These are phyloP conservation scores for Heritiera fomes DNA, from an alignment of 345 rosid species.

Conservation along the genomic window DNA sequence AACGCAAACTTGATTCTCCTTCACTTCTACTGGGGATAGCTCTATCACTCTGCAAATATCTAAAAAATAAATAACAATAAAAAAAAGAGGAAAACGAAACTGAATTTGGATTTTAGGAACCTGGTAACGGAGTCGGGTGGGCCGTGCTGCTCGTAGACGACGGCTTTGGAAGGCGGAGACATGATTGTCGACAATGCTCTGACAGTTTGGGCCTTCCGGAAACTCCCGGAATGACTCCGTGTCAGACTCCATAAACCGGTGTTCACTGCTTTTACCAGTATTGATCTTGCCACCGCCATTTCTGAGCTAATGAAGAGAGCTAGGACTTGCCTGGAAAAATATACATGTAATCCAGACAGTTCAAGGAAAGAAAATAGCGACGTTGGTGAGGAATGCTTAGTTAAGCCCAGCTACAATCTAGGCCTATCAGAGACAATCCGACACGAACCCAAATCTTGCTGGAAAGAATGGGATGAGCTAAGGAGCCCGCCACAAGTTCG, in stretches of 20 bases:
- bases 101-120: conserved; percentile 30
- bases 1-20: conserved; percentile 76
- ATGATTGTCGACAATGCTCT: conserved; percentile 57
- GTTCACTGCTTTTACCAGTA: conserved; percentile 6
- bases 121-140: conserved; percentile 78
- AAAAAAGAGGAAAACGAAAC: not conserved
- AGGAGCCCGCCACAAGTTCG: no score
- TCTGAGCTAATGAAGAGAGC: not conserved
- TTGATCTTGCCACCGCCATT: conserved; percentile 32
- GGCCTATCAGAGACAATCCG: not conserved
- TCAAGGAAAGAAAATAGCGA: not conserved
- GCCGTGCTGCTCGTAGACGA: conserved; percentile 80
- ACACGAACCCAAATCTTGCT: not conserved
- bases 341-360: not conserved
- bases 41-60: conserved; percentile 49
- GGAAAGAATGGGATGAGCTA: no score
- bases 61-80: not conserved
- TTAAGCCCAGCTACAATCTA: not conserved
- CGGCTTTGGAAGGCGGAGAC: conserved; percentile 84
- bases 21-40: conserved; percentile 70
- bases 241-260: conserved; percentile 18
- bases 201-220: conserved; percentile 12
- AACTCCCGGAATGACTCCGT: not conserved
- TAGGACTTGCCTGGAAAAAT: not conserved
- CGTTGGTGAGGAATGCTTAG: not conserved